Conservation (phyloP, 257 asterid species). For the Nicotiana benthamiana region DNA sequence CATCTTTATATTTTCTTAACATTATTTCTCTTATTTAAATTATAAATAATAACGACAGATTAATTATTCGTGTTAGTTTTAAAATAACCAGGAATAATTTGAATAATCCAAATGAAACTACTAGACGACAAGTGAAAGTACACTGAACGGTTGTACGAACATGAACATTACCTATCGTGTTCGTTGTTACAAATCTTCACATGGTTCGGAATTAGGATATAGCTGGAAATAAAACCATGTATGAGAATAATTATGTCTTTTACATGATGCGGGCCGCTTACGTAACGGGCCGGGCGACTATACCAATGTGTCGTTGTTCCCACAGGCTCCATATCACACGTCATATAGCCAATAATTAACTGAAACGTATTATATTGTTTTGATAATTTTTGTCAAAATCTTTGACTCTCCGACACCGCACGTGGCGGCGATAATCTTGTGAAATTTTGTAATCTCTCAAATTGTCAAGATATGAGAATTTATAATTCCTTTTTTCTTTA, state of each 20-base stretch:
- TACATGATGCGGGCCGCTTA: slow-evolving; percentile 12
- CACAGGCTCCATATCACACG: slow-evolving; percentile 22
- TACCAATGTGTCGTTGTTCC: slow-evolving; percentile 16
- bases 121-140: slow-evolving; percentile 3
- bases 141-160: slow-evolving; percentile 10
- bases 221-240: background rate
- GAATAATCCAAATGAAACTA: background rate
- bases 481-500: background rate
- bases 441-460: background rate
- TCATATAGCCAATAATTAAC: slow-evolving; percentile 14
- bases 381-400: background rate
- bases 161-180: background rate
- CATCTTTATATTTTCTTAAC: no score
- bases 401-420: slow-evolving; percentile 26
- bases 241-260: background rate
- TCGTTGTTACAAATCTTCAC: background rate
- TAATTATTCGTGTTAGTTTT: no score
- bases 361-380: slow-evolving; percentile 13
- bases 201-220: background rate
- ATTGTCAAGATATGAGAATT: background rate
- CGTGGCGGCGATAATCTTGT: slow-evolving; percentile 36
- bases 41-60: no score
- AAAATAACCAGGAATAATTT: background rate
- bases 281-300: slow-evolving; percentile 28
- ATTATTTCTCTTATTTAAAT: no score